A percentile compares a stretch with the other conserved stretches of the same genome.
Evolutionary conservation across 2,329 filamentous ascomycete genomes (phyloP).

Genomic region (Scorias spongiosa): DNA sequence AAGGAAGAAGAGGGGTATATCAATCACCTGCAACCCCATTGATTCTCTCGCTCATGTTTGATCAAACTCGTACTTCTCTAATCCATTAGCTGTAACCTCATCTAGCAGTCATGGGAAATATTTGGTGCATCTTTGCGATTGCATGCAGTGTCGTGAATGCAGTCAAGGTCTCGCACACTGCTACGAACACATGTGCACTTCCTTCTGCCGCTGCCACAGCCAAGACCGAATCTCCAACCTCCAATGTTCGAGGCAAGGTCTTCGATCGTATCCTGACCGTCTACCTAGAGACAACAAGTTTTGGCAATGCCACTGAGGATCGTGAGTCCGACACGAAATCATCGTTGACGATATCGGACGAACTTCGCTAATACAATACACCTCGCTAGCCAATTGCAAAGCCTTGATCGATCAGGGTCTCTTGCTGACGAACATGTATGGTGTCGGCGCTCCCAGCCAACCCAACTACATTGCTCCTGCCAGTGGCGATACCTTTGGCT

Average conservation of each 20-base stretch:
- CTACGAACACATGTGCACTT: constrained; percentile 10
- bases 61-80: too few species aligned
- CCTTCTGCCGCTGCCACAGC: constrained; percentile 25
- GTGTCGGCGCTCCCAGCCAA: constrained; percentile 50
- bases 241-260: constrained; percentile 50
- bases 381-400: background rate
- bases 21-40: too few species aligned
- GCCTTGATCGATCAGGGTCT: constrained; percentile 32
- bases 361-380: background rate
- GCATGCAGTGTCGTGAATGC: background rate
- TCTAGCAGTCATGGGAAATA: background rate
- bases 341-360: background rate
- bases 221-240: constrained; percentile 43
- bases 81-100: background rate
- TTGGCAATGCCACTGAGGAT: constrained; percentile 45
- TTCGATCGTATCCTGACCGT: constrained; percentile 57
- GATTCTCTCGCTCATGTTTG: too few species aligned
- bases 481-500: constrained; percentile 55
- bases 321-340: constrained; percentile 6
- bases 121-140: background rate
- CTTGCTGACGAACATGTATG: constrained; percentile 34
- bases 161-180: background rate
- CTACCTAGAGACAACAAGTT: constrained; percentile 61
- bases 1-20: too few species aligned
- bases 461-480: constrained; percentile 56